These are phyloP conservation scores for Gillenia trifoliata DNA, from an alignment of 306 rosid species.

Conservation along the genomic window DNA sequence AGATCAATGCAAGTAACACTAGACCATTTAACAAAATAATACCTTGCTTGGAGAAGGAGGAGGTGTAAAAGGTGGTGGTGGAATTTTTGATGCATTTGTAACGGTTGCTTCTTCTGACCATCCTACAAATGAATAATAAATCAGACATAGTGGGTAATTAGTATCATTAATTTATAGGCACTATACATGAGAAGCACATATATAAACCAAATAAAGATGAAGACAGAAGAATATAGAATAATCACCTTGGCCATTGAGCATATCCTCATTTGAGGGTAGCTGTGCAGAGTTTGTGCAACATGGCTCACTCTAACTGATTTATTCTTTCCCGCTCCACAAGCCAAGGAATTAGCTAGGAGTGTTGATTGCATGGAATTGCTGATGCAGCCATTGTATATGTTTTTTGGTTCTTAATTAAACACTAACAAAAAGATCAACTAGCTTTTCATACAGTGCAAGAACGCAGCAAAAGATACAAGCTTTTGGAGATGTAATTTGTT, in stretches of 20 bases:
- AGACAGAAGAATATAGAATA: neutral
- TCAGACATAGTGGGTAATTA: neutral
- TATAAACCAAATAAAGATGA: too few relatives aligned
- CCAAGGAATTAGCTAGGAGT: neutral
- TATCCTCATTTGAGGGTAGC: constrained; percentile 3
- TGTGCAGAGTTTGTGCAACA: neutral
- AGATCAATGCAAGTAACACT: too few relatives aligned
- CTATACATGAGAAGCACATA: neutral
- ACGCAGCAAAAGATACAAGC: too few relatives aligned
- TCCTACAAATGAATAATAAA: neutral
- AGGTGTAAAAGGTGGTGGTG: neutral
- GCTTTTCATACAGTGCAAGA: too few relatives aligned
- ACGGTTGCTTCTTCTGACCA: neutral
- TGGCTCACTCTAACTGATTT: neutral
- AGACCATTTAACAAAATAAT: neutral
- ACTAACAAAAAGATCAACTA: neutral
- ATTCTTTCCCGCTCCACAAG: neutral
- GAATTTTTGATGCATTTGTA: neutral
- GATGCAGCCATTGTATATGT: constrained; percentile 9
- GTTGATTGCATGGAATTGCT: constrained; percentile 10
- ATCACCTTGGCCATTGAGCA: constrained; percentile 19
- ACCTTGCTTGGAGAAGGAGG: neutral
- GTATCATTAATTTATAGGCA: neutral
- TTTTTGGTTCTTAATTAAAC: neutral
- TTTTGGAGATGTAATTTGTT: neutral